These are phyloP conservation scores for Fonsecaea multimorphosa DNA, from an alignment of 2,329 filamentous ascomycete species.

Conservation along the genomic window DNA sequence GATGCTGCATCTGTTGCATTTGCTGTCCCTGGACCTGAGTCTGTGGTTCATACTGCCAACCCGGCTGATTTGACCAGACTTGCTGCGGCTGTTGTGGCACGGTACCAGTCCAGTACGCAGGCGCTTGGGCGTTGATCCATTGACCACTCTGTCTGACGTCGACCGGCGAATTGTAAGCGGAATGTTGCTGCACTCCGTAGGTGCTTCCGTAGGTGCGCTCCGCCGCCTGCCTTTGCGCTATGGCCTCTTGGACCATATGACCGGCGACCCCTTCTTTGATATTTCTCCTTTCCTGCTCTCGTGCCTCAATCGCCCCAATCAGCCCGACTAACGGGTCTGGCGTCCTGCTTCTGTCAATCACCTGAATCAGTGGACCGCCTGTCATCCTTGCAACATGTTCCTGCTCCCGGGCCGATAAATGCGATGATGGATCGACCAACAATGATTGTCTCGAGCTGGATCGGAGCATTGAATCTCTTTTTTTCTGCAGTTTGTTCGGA, in stretches of 20 bases:
- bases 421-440: slow-evolving; percentile 56
- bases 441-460: slow-evolving; percentile 46
- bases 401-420: slow-evolving; percentile 84
- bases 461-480: slow-evolving; percentile 41
- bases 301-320: slow-evolving; percentile 77
- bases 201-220: slow-evolving; percentile 44
- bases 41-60: slow-evolving; percentile 19
- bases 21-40: slow-evolving; percentile 17
- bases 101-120: slow-evolving; percentile 10
- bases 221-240: slow-evolving; percentile 67
- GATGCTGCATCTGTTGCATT: slow-evolving; percentile 17
- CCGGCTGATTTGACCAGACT: slow-evolving; percentile 12
- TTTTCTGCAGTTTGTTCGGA: slow-evolving; percentile 36
- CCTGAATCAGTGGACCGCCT: slow-evolving; percentile 73
- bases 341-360: slow-evolving; percentile 62
- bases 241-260: slow-evolving; percentile 74
- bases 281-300: slow-evolving; percentile 77
- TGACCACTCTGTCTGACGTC: slow-evolving; percentile 24
- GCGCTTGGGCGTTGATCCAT: slow-evolving; percentile 19
- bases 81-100: slow-evolving; percentile 18
- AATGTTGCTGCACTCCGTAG: slow-evolving; percentile 29
- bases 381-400: slow-evolving; percentile 86
- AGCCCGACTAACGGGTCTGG: slow-evolving; percentile 64
- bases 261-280: slow-evolving; percentile 73
- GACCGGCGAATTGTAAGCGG: slow-evolving; percentile 7